Evolutionary conservation across 257 asterid species (phyloP).

Genomic region (Solanum dulcamara): DNA sequence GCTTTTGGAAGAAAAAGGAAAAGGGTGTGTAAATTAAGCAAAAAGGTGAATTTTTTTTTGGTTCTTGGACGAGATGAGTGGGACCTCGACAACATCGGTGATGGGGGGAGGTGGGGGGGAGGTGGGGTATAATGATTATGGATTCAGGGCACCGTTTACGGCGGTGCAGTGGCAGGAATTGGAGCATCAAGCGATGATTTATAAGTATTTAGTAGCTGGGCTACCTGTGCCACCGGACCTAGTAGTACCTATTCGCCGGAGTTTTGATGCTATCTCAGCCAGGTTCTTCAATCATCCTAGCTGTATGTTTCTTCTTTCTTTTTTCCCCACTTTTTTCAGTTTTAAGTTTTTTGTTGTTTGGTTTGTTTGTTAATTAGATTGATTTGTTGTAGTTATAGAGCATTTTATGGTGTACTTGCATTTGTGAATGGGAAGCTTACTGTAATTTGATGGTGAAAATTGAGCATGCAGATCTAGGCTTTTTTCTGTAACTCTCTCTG

Average conservation of each 20-base stretch:
- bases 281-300: conserved; percentile 71
- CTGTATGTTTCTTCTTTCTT: conserved; percentile 26
- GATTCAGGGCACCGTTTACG: conserved; percentile 66
- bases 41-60: background rate
- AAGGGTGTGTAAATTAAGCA: conserved; percentile 2
- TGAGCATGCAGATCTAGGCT: background rate
- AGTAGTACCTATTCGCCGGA: conserved; percentile 68
- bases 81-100: conserved; percentile 36
- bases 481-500: background rate
- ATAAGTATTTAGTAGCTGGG: conserved; percentile 83
- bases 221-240: conserved; percentile 86
- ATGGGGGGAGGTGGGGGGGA: conserved; percentile 18
- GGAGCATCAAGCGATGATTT: conserved; percentile 96
- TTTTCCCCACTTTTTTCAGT: background rate
- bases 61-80: conserved; percentile 35
- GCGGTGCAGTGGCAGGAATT: conserved; percentile 97
- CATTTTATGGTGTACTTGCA: background rate
- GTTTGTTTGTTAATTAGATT: background rate
- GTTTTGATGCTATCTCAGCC: conserved; percentile 76
- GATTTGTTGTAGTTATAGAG: background rate
- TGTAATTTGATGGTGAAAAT: background rate
- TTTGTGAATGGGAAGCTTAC: background rate
- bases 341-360: background rate
- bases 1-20: conserved; percentile 15
- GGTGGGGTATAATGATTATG: conserved; percentile 39